Evolutionary conservation across 176 grass and related monocot species (phyloP), one percentile per base, ranked within the genome.

Genomic region (Musa beccarii): DNA sequence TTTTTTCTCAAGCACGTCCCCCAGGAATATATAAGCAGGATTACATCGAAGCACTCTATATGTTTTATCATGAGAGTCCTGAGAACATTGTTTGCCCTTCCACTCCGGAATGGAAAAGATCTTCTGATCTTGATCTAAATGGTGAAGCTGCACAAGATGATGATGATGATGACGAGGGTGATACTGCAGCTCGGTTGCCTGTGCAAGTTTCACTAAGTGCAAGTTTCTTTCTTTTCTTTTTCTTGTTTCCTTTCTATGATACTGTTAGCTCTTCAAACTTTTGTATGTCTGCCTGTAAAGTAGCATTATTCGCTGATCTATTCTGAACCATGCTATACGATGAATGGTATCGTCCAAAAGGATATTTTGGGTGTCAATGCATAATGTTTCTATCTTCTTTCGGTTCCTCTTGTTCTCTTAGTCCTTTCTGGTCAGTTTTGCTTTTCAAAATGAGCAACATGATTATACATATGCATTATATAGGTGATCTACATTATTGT

Each of bases 21-120:
- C 96, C 96, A 77, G 96, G 96, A 74, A 92, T 99, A 87, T 99
- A 99, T 83, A 99, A 99, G 86, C 88, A 80, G 66, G 96, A 99
- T 69, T 99, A 99, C 56, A 92, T 99, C 71, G 86, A 95, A 78
- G 84, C 91, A 2, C 71, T 99, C 28, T 99, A 89, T 84, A 84
- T 70, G 68, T 99, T 99, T 92, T 99, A 99, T 78, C 96, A 99
- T 26, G 96, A 99, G 84, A 85, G 88, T 70, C 91, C 86, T 76
- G 91, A 92, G 52, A 94, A 86, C 87, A 64, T 86, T 79, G 74
- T 71, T 65, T 99, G 91, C 75, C 96, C 96, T 71, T 63, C 86
- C 73, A 99, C 96, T 57, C 96, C 96, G 54, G 91, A 94, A 79
- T 94, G 91, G 96, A 99, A 99, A 76, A 90, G 85, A 29, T 86